Evolutionary conservation across 1,139 yeast genomes (phyloP), one percentile per base, ranked within the genome.

Genomic region (Zygosaccharomyces sapae): DNA sequence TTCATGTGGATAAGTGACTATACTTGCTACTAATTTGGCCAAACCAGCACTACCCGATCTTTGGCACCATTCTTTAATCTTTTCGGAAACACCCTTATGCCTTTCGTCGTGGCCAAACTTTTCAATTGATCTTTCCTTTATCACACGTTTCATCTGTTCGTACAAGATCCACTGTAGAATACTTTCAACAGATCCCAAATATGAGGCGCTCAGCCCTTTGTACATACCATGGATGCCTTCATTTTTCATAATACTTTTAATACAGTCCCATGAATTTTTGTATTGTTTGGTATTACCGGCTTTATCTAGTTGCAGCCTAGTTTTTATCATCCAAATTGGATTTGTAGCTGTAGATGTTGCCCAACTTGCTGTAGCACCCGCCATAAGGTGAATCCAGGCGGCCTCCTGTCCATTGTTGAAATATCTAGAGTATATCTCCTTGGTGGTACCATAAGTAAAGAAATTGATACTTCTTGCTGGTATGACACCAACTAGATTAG

Each of bases 271-370:
- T 4, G 96, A 86, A 67, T 86, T 90, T 51, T 76, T 83, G 66
- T 90, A 92, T 55, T 76, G 76, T 53, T 82, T 80, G 1, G 65
- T 56, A 10, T 56, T 59, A 1, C 68, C 66, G 1, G 71, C 66
- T 63, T 83, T 86, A 66, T 92, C 98, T 49, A 94, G 75, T 63
- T 94, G 99, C 43, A 94, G 75, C 60, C 99, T 76, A 0, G 99
- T 94, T 67, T 94, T 94, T 50, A 94, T 84, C 55, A 94, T 73
- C 99, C 99, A 94, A 48, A 94, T 94, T n/a, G 99, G 99, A 65
- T 94, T 94, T 0, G 99, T 94, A n/a, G 94, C 96, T 0, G 98
- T 92, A 3, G 97, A 85, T 0, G 98, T 94, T 18, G 86, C 94
- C 63, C 92, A 74, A 2, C 99, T 98, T 0, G 99, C 99, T 58